Evolutionary conservation across 192 early-diverging fungal species (phyloP).

Genomic region (Glomus cerebriforme): DNA sequence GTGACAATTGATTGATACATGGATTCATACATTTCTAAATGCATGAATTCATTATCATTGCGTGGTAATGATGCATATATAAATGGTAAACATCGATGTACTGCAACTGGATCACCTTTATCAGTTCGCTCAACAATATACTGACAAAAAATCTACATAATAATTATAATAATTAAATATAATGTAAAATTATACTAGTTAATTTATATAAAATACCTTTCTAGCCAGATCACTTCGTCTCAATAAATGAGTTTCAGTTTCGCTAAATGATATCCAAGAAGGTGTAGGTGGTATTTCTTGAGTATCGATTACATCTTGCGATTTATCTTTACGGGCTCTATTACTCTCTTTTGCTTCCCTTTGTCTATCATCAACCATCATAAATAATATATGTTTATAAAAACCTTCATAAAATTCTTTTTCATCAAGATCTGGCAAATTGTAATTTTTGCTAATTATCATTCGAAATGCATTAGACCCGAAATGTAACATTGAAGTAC

Average conservation of each 20-base stretch:
- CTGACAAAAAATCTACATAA: constrained; percentile 3
- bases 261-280: background rate
- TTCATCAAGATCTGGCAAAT: constrained; percentile 14
- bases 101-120: background rate
- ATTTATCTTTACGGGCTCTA: background rate
- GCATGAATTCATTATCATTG: background rate
- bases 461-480: constrained; percentile 21
- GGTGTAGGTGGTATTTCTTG: background rate
- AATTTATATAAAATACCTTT: constrained; percentile 16
- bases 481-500: constrained; percentile 1
- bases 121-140: constrained; percentile 6
- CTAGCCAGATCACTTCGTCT: constrained; percentile 7
- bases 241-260: constrained; percentile 8
- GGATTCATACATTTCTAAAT: constrained; percentile 18
- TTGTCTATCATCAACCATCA: constrained; percentile 25
- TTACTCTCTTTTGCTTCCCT: background rate
- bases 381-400: constrained; percentile 12
- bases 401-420: constrained; percentile 13
- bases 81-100: background rate
- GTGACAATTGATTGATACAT: constrained; percentile 1
- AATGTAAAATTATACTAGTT: background rate
- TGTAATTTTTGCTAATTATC: constrained; percentile 14
- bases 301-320: background rate
- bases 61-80: background rate
- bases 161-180: background rate